Percentiles rank a stretch among this genome's conserved stretches.
phyloP scores from a whole-genome alignment of 2,329 filamentous ascomycete genomes.

The Colletotrichum phormii region DNA sequence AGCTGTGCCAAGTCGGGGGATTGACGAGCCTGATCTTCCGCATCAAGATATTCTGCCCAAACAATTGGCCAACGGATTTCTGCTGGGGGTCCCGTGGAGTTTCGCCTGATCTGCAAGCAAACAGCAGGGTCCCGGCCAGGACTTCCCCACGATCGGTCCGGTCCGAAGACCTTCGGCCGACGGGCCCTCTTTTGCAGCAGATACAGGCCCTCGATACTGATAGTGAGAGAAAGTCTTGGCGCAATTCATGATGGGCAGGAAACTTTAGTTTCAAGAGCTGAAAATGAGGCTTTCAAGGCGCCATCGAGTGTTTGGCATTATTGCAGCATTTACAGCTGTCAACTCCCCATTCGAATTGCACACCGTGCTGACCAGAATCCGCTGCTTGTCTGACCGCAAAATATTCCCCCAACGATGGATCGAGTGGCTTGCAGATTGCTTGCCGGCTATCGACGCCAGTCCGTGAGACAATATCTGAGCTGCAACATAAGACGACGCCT shows the following conservation, averaged over 20 bases:
- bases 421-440: neutral
- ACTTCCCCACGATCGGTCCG: constrained; percentile 28
- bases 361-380: neutral
- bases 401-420: neutral
- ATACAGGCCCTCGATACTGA: neutral
- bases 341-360: neutral
- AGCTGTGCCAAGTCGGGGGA: neutral
- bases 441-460: neutral
- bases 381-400: neutral
- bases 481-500: neutral
- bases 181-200: neutral
- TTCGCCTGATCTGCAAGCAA: neutral
- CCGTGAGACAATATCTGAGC: neutral
- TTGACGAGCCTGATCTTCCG: neutral
- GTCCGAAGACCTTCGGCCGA: neutral
- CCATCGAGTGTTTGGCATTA: neutral
- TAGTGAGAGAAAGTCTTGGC: neutral
- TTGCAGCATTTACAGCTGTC: neutral
- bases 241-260: neutral
- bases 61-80: neutral
- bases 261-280: neutral
- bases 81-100: neutral
- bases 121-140: neutral
- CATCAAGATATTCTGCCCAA: neutral
- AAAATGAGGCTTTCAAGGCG: neutral